These are phyloP conservation scores for Lichtheimia hyalospora DNA, from an alignment of 371 early-diverging fungal genomes.

Conservation along the genomic window DNA sequence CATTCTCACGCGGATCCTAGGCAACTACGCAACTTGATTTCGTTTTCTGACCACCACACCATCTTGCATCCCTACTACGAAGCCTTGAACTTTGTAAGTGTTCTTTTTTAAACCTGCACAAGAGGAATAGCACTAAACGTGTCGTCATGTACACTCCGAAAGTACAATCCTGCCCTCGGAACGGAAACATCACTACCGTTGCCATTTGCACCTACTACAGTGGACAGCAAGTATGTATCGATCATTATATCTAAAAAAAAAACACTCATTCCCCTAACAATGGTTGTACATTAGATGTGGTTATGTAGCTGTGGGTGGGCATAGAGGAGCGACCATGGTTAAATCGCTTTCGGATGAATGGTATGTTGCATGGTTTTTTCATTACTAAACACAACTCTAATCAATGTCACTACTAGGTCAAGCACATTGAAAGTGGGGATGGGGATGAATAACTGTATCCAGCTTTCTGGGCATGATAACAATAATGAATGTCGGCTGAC, in stretches of 20 bases:
- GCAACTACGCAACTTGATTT: slow-evolving; percentile 22
- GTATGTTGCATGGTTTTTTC: background rate
- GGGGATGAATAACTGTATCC: slow-evolving; percentile 23
- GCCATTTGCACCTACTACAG: slow-evolving; percentile 22
- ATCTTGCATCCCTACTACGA: slow-evolving; percentile 17
- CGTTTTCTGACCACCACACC: slow-evolving; percentile 5
- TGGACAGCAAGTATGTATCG: slow-evolving; percentile 14
- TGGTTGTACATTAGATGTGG: slow-evolving; percentile 13
- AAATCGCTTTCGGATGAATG: slow-evolving; percentile 9
- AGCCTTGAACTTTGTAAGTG: slow-evolving; percentile 17
- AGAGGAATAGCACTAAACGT: no score
- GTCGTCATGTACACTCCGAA: background rate
- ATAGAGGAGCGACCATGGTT: slow-evolving; percentile 20
- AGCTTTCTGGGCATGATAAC: slow-evolving; percentile 1
- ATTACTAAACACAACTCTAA: background rate
- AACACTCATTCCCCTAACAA: no score
- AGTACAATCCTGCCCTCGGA: slow-evolving; percentile 17
- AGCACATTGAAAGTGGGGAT: slow-evolving; percentile 11
- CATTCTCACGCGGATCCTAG: slow-evolving; percentile 4
- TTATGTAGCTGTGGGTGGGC: slow-evolving; percentile 19
- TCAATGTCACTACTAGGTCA: slow-evolving; percentile 26
- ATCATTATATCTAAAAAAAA: no score
- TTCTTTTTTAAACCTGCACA: background rate
- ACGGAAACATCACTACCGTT: slow-evolving; percentile 5
- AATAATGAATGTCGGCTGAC: slow-evolving; percentile 38